Evolutionary conservation across 768 basidiomycete species (phyloP).

Genomic region (Phanerochaete carnosa): DNA sequence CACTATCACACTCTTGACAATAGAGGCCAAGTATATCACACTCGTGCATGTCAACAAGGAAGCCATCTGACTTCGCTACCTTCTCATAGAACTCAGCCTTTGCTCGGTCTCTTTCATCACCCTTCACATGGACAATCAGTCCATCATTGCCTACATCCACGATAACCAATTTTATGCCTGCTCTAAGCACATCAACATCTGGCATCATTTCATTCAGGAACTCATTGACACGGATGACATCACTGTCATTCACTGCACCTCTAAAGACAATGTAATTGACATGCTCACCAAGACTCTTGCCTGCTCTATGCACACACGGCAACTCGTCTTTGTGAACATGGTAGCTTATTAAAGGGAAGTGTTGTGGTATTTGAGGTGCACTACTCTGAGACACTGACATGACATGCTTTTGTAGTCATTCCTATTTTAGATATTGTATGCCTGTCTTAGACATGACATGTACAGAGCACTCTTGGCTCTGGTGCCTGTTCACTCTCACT

Average conservation of each 20-base stretch:
- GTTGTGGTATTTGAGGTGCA: too few relatives aligned
- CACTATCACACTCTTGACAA: slow-evolving; percentile 35
- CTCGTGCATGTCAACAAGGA: slow-evolving; percentile 29
- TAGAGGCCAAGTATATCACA: slow-evolving; percentile 39
- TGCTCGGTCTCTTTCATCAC: slow-evolving; percentile 16
- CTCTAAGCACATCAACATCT: slow-evolving; percentile 36
- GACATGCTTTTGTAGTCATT: too few relatives aligned
- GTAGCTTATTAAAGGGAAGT: slow-evolving; percentile 17
- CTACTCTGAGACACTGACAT: too few relatives aligned
- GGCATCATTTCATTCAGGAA: slow-evolving; percentile 32
- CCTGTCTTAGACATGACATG: too few relatives aligned
- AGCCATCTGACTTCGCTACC: slow-evolving; percentile 28
- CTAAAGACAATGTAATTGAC: slow-evolving; percentile 32
- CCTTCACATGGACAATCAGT: slow-evolving; percentile 35
- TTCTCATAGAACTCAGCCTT: slow-evolving; percentile 28
- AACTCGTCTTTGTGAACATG: too few relatives aligned
- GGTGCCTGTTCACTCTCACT: too few relatives aligned
- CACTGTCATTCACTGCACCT: too few relatives aligned
- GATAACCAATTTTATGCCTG: slow-evolving; percentile 29
- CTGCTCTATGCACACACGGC: slow-evolving; percentile 2
- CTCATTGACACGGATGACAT: slow-evolving; percentile 13
- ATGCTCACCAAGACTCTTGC: slow-evolving; percentile 31
- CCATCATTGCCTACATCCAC: slow-evolving; percentile 31
- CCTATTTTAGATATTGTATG: too few relatives aligned
- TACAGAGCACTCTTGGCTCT: too few relatives aligned